Percentiles rank a stretch among this genome's conserved stretches.
phyloP scores from a whole-genome alignment of 2,329 filamentous ascomycete genomes.

The Mycosphaerelloides madeirae region DNA sequence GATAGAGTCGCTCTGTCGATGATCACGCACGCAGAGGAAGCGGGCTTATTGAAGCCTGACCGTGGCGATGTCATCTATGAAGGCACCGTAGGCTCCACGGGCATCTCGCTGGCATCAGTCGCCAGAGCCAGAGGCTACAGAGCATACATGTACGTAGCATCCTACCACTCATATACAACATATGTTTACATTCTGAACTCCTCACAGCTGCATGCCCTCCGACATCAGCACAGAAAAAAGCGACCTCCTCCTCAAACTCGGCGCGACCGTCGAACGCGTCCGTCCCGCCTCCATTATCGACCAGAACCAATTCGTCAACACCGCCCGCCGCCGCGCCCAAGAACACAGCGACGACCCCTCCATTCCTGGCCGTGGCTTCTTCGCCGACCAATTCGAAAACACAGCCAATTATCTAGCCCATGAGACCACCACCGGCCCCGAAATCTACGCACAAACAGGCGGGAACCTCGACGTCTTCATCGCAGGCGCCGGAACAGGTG shows the following conservation, averaged over 20 bases:
- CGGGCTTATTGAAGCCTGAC: slow-evolving; percentile 69
- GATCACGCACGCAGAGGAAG: slow-evolving; percentile 73
- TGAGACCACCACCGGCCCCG: slow-evolving; percentile 75
- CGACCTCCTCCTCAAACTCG: slow-evolving; percentile 79
- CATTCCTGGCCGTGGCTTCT: slow-evolving; percentile 73
- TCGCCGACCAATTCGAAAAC: slow-evolving; percentile 95
- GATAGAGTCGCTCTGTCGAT: slow-evolving; percentile 90
- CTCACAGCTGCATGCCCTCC: slow-evolving; percentile 75
- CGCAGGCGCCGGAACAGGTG: slow-evolving; percentile 88
- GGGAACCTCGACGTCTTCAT: slow-evolving; percentile 81
- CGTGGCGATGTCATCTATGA: slow-evolving; percentile 95
- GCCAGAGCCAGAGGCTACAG: slow-evolving; percentile 84
- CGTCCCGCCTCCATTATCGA: slow-evolving; percentile 90
- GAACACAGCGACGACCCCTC: slow-evolving; percentile 61
- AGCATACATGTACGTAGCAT: slow-evolving; percentile 67
- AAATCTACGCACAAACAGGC: slow-evolving; percentile 75
- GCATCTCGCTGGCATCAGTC: slow-evolving; percentile 87
- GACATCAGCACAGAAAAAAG: slow-evolving; percentile 88
- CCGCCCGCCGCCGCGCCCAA: slow-evolving; percentile 68
- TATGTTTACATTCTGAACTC: slow-evolving; percentile 4
- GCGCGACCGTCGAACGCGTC: slow-evolving; percentile 88
- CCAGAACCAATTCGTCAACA: slow-evolving; percentile 88
- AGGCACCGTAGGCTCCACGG: slow-evolving; percentile 92
- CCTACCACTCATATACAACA: not conserved
- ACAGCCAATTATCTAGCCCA: slow-evolving; percentile 85